Evolutionary conservation across 495 filamentous ascomycete genomes (phyloP).

Genomic region (Letharia columbiana): DNA sequence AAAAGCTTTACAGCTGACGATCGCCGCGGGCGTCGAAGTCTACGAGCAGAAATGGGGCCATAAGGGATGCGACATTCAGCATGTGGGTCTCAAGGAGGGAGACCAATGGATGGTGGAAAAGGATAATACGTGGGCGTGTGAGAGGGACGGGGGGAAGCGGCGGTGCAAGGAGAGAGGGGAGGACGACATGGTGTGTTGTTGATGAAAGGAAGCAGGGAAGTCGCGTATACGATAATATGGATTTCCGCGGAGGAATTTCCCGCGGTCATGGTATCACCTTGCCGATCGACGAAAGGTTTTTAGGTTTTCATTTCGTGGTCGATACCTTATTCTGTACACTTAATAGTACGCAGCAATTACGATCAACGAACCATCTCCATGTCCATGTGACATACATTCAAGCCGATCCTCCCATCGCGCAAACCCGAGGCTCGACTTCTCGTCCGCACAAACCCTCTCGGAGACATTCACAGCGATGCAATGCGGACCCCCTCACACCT

Average conservation of each 20-base stretch:
- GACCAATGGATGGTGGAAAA: conserved; percentile 43
- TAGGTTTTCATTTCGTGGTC: not conserved
- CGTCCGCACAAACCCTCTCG: no score
- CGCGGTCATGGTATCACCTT: not conserved
- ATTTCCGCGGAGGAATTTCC: not conserved
- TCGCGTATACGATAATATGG: not conserved
- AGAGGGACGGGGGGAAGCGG: not conserved
- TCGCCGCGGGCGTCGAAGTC: conserved; percentile 43
- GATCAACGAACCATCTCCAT: not conserved
- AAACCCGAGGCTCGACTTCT: no score
- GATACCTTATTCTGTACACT: not conserved
- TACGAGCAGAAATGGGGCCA: conserved; percentile 53
- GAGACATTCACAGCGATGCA: no score
- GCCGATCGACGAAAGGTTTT: not conserved
- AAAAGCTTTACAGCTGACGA: conserved; percentile 42
- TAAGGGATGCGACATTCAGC: conserved; percentile 41
- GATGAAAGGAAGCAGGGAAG: not conserved
- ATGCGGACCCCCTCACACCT: no score
- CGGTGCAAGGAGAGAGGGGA: conserved; percentile 13
- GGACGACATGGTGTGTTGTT: not conserved
- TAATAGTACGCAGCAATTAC: not conserved
- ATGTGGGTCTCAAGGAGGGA: conserved; percentile 33
- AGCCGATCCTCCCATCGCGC: not conserved
- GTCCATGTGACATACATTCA: not conserved
- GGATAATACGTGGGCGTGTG: conserved; percentile 29